phyloP scores from a whole-genome alignment of 1,284 basidiomycete genomes.

The Peniophora sp. region DNA sequence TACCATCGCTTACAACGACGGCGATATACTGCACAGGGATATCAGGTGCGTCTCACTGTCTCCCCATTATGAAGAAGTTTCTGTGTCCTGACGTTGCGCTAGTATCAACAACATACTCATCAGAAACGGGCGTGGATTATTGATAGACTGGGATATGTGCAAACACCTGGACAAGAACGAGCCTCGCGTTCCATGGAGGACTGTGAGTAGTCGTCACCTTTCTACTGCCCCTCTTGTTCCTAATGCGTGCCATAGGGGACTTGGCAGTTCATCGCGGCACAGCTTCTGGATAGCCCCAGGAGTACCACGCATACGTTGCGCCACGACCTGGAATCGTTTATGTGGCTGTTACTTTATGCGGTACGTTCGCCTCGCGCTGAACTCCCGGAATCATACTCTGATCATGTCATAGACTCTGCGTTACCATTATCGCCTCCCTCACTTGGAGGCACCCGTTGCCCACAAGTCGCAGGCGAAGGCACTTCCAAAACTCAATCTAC shows the following conservation, averaged over 20 bases:
- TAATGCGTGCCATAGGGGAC: neutral
- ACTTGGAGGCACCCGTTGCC: too few species aligned
- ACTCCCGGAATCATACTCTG: too few species aligned
- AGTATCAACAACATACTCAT: neutral
- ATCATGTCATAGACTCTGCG: too few species aligned
- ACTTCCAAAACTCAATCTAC: too few species aligned
- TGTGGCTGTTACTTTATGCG: neutral
- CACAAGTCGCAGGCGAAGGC: too few species aligned
- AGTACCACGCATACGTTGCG: neutral
- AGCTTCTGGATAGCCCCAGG: neutral
- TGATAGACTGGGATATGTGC: neutral
- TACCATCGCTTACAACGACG: neutral
- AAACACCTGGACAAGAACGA: neutral
- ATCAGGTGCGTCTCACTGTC: neutral
- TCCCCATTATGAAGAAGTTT: too few species aligned
- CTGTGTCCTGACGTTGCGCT: too few species aligned
- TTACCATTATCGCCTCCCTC: too few species aligned
- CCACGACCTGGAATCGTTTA: neutral
- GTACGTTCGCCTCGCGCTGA: too few species aligned
- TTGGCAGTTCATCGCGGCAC: neutral
- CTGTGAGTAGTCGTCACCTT: too few species aligned
- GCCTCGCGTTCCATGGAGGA: neutral
- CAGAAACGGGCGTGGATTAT: neutral
- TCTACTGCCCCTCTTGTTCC: neutral
- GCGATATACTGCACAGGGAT: neutral